Evolutionary conservation across 2,329 filamentous ascomycete genomes (phyloP).

Genomic region (Fusarium guadeloupense): DNA sequence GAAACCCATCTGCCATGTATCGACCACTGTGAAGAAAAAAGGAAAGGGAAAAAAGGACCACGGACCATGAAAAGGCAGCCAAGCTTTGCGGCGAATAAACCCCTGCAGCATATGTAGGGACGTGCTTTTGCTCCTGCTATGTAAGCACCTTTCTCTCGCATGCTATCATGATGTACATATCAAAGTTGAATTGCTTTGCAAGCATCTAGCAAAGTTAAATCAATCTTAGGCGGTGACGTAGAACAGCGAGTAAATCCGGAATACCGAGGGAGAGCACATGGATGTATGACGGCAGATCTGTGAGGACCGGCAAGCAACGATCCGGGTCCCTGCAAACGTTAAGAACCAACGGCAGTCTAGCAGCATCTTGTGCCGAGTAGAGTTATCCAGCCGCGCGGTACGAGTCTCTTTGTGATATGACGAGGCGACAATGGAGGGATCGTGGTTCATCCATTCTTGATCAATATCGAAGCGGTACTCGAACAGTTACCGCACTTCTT

Average conservation of each 20-base stretch:
- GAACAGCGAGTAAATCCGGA: constrained; percentile 10
- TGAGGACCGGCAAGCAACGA: constrained; percentile 29
- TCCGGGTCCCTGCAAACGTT: constrained; percentile 20
- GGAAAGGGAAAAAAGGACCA: no score
- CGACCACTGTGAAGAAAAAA: constrained; percentile 13
- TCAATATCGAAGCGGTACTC: constrained; percentile 14
- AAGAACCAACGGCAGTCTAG: constrained; percentile 23
- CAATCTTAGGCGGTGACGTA: constrained; percentile 27
- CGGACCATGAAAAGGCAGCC: constrained; percentile 11
- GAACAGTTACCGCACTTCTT: constrained; percentile 21
- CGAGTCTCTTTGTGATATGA: constrained; percentile 14
- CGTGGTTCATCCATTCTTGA: constrained; percentile 2
- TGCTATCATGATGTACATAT: not conserved
- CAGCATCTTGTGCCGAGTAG: constrained; percentile 10
- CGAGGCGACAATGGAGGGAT: constrained; percentile 23
- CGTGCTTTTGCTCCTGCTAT: constrained; percentile 11
- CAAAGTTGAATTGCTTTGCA: constrained; percentile 2
- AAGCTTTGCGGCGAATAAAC: constrained; percentile 30
- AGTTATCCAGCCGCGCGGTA: constrained; percentile 26
- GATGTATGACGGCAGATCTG: constrained; percentile 34
- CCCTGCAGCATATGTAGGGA: constrained; percentile 13
- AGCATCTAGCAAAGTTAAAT: not conserved
- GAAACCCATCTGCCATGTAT: constrained; percentile 9
- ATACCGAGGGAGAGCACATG: constrained; percentile 23
- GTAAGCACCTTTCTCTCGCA: not conserved